Base-by-base conservation (phyloP, 2,329 filamentous ascomycete species). In the Triangularia setosa region DNA sequence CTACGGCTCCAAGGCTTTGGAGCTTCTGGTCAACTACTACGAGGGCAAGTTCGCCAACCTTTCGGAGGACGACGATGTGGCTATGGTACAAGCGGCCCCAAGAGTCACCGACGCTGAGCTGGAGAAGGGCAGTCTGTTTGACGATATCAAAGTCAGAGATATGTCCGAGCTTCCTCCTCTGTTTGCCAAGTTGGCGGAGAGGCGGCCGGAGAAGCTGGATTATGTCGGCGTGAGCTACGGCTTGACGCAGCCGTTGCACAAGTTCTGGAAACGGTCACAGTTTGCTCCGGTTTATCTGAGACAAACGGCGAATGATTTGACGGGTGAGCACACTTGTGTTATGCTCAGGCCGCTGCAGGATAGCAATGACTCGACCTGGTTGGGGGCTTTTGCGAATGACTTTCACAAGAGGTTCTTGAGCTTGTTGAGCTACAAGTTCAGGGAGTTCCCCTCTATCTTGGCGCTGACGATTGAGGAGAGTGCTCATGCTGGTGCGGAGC, bases 181-280 rank as follows among this genome's bases (percentile, higher is more conserved):
- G 2, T 98, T 99, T 73, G 86, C 93, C 11, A 94, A 93, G 71
- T 82, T 99, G 28, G 87, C 90, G 0, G 93, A 99, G 78, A 87
- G 91, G 68, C 88, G 87, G 64, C 90, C 95, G 0, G 89, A 91
- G 54, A 80, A 80, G 5, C 86, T 99, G 6, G 95, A 99, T 78
- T 99, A 98, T 73, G 78, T 99, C 16, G 95, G 96, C 74, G 96
- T 99, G 58, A 96, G 92, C 73, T 99, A 96, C 75, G 96, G 95
- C 61, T 82, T 99, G 63, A 99, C 95, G 0, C 83, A 88, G 44
- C 84, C 87, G 14, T 86, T 99, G 14, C 95, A 97, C 80, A 96
- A 92, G 74, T 99, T 99, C 82, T 99, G 95, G 95, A 97, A 97
- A 79, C 90, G 91, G 35, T 87, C 90, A 16, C 83, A 83, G 0